phyloP scores from a whole-genome alignment of 441 rosid genomes.

The Breynia disticha region DNA sequence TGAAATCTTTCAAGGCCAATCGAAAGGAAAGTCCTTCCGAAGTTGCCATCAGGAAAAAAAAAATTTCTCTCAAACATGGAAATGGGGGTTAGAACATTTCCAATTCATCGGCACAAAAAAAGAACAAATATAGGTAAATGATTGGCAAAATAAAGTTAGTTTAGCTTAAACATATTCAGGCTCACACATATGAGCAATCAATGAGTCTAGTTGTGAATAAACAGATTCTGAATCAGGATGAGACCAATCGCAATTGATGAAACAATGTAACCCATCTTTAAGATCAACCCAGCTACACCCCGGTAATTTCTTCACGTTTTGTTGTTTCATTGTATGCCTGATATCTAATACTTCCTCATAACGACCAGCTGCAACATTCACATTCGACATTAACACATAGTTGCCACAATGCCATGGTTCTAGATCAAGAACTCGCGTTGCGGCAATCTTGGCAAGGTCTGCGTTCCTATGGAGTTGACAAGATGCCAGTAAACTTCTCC shows the following conservation, averaged over 20 bases:
- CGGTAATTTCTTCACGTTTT: too few relatives aligned
- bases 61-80: too few relatives aligned
- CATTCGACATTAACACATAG: slow-evolving; percentile 47
- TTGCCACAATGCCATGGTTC: slow-evolving; percentile 45
- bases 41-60: too few relatives aligned
- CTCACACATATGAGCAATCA: slow-evolving; percentile 29
- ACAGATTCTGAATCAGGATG: slow-evolving; percentile 32
- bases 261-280: too few relatives aligned
- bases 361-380: slow-evolving; percentile 35
- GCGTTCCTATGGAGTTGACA: slow-evolving; percentile 39
- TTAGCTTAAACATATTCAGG: slow-evolving; percentile 2
- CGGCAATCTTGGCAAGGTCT: slow-evolving; percentile 34
- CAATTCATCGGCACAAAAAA: too few relatives aligned
- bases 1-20: too few relatives aligned
- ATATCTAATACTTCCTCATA: slow-evolving; percentile 37
- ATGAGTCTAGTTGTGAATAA: slow-evolving; percentile 20
- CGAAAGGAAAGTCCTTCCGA: too few relatives aligned
- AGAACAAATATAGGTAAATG: too few relatives aligned
- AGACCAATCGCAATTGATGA: slow-evolving; percentile 21
- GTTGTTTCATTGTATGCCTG: slow-evolving; percentile 39
- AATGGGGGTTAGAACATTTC: too few relatives aligned
- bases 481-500: slow-evolving; percentile 50
- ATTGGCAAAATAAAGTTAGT: too few relatives aligned
- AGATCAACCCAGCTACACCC: too few relatives aligned
- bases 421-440: slow-evolving; percentile 28